Evolutionary conservation across 306 rosid genomes (phyloP), one percentile per base, ranked within the genome.

Genomic region (Castanea crenata): DNA sequence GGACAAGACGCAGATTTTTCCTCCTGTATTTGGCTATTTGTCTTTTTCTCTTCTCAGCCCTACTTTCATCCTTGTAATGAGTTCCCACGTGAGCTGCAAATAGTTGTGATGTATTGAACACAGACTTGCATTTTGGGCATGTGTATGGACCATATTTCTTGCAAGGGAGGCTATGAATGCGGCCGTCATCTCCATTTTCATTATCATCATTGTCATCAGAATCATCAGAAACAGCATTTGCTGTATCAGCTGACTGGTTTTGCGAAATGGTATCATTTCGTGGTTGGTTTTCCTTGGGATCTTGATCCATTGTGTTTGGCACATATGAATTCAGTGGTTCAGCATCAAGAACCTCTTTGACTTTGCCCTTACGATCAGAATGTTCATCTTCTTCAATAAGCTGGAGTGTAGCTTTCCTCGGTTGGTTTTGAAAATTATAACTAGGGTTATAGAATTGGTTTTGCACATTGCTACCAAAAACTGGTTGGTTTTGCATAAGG

Each of bases 31-130:
- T 82, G 21, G 74, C 85, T 57, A n/a, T 51, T 1, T 18, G 69
- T 67, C 85, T 76, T 21, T 16, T 82, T 32, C 31, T 76, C 57
- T 59, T 76, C 57, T 76, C 78, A 16, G 3, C 58, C 12, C 10
- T 20, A 25, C 5, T 71, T 69, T 82, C 81, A 11, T 23, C 2
- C 81, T 55, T 82, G 74, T 82, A 82, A 49, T 82, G 85, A n/a
- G 85, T 52, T 35, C 78, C 74, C 67, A 82, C 63, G 63, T 82
- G 85, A 23, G 85, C 81, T 15, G 85, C 85, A 72, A 82, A 82
- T 14, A 2, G 21, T 19, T 82, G 85, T 5, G 81, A 52, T 2
- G 81, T 76, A 11, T 0, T 9, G 34, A 82, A 51, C 32, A 71
- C 74, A 64, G 41, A 25, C 34, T 35, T 35, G 78, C 85, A 82